phyloP scores from a whole-genome alignment of 192 early-diverging fungal species.

The Jimgerdemannia flammicorona region DNA sequence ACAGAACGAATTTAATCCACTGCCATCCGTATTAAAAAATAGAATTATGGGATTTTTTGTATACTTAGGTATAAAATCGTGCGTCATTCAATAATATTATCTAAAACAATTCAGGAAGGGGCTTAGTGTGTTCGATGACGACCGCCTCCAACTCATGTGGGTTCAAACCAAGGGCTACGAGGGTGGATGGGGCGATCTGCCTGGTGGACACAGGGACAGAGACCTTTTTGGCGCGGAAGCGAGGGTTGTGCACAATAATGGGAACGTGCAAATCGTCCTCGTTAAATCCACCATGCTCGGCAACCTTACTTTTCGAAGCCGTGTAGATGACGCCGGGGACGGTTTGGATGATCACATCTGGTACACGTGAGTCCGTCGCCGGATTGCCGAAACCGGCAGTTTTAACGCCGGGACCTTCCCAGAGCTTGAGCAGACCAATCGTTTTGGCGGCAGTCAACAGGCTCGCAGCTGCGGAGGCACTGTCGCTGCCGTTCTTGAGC shows the following conservation, averaged over 20 bases:
- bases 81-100: not conserved
- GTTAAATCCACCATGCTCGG: conserved; percentile 21
- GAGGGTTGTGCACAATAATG: conserved; percentile 5
- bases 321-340: conserved; percentile 12
- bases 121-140: conserved; percentile 10
- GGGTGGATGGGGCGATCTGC: conserved; percentile 16
- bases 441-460: conserved; percentile 4
- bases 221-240: conserved; percentile 4
- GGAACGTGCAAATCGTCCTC: conserved; percentile 21
- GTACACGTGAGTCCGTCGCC: conserved; percentile 17
- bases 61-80: no score
- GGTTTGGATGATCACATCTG: conserved; percentile 15
- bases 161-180: conserved; percentile 5
- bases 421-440: conserved; percentile 12
- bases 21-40: no score
- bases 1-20: no score
- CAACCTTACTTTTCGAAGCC: conserved; percentile 8
- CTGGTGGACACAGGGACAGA: conserved; percentile 6
- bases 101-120: not conserved
- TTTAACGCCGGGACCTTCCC: conserved; percentile 11
- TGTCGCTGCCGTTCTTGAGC: conserved; percentile 15
- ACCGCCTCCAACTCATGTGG: conserved; percentile 12
- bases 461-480: conserved; percentile 9
- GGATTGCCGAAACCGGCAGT: conserved; percentile 13
- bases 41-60: no score